phyloP scores from a whole-genome alignment of 371 early-diverging fungal genomes.

The Zychaea mexicana region DNA sequence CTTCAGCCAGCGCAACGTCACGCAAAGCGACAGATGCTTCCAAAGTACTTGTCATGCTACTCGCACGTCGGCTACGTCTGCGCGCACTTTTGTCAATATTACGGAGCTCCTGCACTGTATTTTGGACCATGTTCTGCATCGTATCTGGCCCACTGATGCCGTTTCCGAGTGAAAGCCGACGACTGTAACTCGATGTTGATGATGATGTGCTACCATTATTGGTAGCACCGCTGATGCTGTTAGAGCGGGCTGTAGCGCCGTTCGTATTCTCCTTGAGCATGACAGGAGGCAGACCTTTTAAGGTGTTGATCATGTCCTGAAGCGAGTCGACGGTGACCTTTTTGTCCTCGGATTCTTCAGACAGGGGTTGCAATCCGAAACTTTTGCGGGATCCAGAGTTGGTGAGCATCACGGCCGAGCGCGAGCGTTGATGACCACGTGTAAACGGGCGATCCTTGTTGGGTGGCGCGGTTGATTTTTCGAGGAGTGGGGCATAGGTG shows the following conservation, averaged over 20 bases:
- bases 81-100: slow-evolving; percentile 20
- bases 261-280: slow-evolving; percentile 21
- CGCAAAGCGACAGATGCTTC: slow-evolving; percentile 23
- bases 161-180: slow-evolving; percentile 4
- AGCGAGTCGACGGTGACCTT: slow-evolving; percentile 39
- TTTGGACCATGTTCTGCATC: slow-evolving; percentile 28
- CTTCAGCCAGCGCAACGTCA: slow-evolving; percentile 37
- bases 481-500: slow-evolving; percentile 11
- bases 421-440: slow-evolving; percentile 44
- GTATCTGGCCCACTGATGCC: slow-evolving; percentile 20
- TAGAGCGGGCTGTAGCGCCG: not conserved
- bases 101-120: slow-evolving; percentile 31
- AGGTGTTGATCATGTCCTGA: slow-evolving; percentile 48
- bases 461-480: not conserved
- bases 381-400: slow-evolving; percentile 18
- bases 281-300: slow-evolving; percentile 46
- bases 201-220: not conserved
- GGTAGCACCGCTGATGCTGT: slow-evolving; percentile 2
- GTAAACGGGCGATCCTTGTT: slow-evolving; percentile 12
- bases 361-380: slow-evolving; percentile 29
- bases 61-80: slow-evolving; percentile 24
- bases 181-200: not conserved
- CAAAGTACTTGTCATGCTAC: slow-evolving; percentile 20
- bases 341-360: slow-evolving; percentile 27
- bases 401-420: slow-evolving; percentile 44